Base-by-base conservation (phyloP, 495 filamentous ascomycete species). In the Tuber aestivum region DNA sequence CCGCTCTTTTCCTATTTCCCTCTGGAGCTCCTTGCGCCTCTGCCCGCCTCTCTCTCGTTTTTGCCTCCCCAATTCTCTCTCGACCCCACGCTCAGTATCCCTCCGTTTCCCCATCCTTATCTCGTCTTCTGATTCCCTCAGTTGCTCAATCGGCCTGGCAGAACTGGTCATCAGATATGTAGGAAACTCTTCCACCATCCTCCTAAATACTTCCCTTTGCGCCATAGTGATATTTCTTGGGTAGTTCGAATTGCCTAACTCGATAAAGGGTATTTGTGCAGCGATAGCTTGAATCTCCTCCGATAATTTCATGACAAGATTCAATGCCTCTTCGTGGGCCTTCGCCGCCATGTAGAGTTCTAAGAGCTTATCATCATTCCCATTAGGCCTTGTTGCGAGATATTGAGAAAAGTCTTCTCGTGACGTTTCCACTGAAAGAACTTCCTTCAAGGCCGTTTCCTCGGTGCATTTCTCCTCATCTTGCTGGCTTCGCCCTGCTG, bases 181-280 rank as follows among this genome's bases (percentile, higher is more conserved):
- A 32, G 50, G 50, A 61, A 61, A n/a, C n/a, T 61, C n/a, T 61
- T 61, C n/a, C 50, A 32, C n/a, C 50, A 61, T 61, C 50, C 50
- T 61, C 50, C 8, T 61, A 12, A 61, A 27, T 61, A 16, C 50
- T 32, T 61, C 50, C 16, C 16, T 61, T n/a, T 61, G 50, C 12
- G 50, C 50, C 27, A 61, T 32, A 32, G n/a, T 16, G 50, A 61
- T 32, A 61, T 61, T 61, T 0, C 32, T 32, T 32, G 50, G 50
- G 16, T 61, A 61, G 6, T 61, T 61, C 50, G 50, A 61, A 10
- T 32, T 61, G 50, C 1, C n/a, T 16, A 61, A 32, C 50, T 32
- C n/a, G 50, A 61, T 16, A n/a, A 32, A 61, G 3, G 50, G 50
- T 5, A 61, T 61, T 12, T 61, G 50, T 12, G 50, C 32, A 5